Evolutionary conservation across 352 stramenopile genomes (phyloP).

Genomic region (Phytophthora hibernalis): DNA sequence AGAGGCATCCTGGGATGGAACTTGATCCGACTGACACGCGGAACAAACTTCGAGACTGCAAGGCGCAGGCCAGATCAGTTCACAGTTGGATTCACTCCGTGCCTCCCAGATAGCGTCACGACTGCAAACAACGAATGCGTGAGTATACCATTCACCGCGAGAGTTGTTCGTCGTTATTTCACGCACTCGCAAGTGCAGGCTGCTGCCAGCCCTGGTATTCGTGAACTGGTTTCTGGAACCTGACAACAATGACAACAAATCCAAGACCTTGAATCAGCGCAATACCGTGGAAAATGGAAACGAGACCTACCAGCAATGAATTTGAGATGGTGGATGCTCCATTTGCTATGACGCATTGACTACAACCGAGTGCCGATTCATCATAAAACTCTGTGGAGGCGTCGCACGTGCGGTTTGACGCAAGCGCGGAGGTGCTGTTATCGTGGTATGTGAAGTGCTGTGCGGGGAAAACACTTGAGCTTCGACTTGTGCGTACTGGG

Average conservation of each 20-base stretch:
- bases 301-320: slow-evolving; percentile 42
- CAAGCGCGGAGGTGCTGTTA: slow-evolving; percentile 4
- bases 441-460: slow-evolving; percentile 15
- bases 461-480: slow-evolving; percentile 23
- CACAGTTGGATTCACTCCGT: slow-evolving; percentile 46
- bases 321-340: slow-evolving; percentile 44
- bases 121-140: slow-evolving; percentile 16
- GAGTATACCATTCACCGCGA: neutral
- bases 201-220: slow-evolving; percentile 33
- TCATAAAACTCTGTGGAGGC: slow-evolving; percentile 63
- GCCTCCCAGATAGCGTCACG: slow-evolving; percentile 26
- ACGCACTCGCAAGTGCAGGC: slow-evolving; percentile 58
- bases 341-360: slow-evolving; percentile 45
- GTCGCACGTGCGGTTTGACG: slow-evolving; percentile 39
- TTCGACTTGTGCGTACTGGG: slow-evolving; percentile 4
- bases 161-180: neutral
- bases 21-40: slow-evolving; percentile 43
- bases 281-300: neutral
- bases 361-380: slow-evolving; percentile 59
- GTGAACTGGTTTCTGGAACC: slow-evolving; percentile 40
- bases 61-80: slow-evolving; percentile 68
- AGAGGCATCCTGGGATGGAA: slow-evolving; percentile 49
- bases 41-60: slow-evolving; percentile 59
- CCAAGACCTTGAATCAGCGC: neutral
- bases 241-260: slow-evolving; percentile 15